phyloP scores from a whole-genome alignment of 2,329 filamentous ascomycete genomes.

The Macroventuria anomochaeta region DNA sequence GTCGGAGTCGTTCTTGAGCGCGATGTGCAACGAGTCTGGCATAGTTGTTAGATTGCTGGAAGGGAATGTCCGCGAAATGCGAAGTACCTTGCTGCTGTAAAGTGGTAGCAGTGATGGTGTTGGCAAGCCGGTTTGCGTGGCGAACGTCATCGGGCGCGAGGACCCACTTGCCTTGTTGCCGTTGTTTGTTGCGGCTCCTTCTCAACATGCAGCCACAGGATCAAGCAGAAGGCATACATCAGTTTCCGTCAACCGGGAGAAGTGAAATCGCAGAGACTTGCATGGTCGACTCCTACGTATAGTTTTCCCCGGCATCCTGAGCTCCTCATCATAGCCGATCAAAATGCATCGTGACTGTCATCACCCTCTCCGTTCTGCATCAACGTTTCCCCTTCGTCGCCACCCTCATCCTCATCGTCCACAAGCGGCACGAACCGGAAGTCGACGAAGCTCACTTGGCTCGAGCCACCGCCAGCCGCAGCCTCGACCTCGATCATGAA shows the following conservation, averaged over 20 bases:
- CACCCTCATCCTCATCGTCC: slow-evolving; percentile 60
- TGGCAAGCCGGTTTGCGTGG: slow-evolving; percentile 16
- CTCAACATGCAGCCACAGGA: neutral
- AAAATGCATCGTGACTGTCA: slow-evolving; percentile 4
- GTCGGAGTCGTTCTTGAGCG: slow-evolving; percentile 14
- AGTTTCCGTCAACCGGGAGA: no score
- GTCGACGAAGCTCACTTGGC: slow-evolving; percentile 74
- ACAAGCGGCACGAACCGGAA: slow-evolving; percentile 81
- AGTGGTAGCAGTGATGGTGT: slow-evolving; percentile 1
- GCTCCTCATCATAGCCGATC: no score
- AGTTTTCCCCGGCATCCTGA: no score
- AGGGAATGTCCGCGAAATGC: neutral
- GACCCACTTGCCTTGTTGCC: slow-evolving; percentile 13
- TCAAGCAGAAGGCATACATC: no score
- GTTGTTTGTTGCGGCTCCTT: neutral
- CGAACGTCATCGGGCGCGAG: slow-evolving; percentile 14
- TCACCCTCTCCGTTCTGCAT: slow-evolving; percentile 18
- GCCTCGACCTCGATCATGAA: slow-evolving; percentile 90
- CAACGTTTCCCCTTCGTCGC: slow-evolving; percentile 26
- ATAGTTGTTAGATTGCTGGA: neutral
- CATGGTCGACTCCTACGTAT: no score
- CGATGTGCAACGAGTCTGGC: slow-evolving; percentile 17
- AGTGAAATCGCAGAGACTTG: no score
- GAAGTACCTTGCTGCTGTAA: neutral
- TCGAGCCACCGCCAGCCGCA: slow-evolving; percentile 40